A percentile compares a stretch with the other conserved stretches of the same genome.
Conservation (phyloP, 805 yeast species). For the Lipomyces japonicus region DNA sequence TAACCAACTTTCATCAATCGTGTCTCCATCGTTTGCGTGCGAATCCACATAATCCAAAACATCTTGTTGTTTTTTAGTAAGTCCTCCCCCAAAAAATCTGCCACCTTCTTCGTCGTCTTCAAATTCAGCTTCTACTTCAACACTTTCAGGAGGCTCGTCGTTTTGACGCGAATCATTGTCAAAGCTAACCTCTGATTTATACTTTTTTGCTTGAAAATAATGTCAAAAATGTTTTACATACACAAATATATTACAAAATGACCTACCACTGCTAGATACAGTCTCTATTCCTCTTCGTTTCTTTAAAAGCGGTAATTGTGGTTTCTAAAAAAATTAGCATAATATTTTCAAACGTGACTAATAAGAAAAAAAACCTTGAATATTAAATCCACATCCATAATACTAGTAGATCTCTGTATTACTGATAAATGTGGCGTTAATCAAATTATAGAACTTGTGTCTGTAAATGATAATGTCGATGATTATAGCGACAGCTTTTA, state of each 20-base stretch:
- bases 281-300: constrained; percentile 13
- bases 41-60: constrained; percentile 27
- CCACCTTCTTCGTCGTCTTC: constrained; percentile 30
- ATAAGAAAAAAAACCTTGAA: constrained; percentile 12
- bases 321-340: background rate
- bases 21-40: constrained; percentile 14
- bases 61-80: constrained; percentile 24
- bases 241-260: background rate
- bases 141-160: background rate
- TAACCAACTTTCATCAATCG: constrained; percentile 21
- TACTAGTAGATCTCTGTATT: too few species aligned
- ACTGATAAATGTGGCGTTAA: too few species aligned
- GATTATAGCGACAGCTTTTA: too few species aligned
- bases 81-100: constrained; percentile 29
- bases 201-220: constrained; percentile 6
- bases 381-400: constrained; percentile 16
- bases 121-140: constrained; percentile 1
- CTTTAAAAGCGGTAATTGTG: constrained; percentile 4
- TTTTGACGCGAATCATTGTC: constrained; percentile 2
- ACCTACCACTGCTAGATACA: constrained; percentile 8
- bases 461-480: too few species aligned
- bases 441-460: too few species aligned
- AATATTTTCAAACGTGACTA: background rate
- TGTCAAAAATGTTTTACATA: background rate
- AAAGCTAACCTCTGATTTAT: constrained; percentile 3